Percentiles rank a stretch among this genome's conserved stretches.
Conservation (phyloP, 83 land plant species). For the Diphasiastrum complanatum region DNA sequence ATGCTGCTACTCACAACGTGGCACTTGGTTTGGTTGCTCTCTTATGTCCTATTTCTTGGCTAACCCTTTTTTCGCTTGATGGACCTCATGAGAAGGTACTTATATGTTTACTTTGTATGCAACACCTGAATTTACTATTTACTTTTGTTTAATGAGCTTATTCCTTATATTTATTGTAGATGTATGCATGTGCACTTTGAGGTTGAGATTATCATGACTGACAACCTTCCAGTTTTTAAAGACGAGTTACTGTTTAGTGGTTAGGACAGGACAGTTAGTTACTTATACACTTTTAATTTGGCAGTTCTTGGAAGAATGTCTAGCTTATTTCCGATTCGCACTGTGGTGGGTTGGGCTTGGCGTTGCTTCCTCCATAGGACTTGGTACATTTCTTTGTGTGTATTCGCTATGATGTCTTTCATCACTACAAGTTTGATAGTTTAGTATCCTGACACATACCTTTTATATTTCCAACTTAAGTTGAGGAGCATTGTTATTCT, state of each 20-base stretch:
- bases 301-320: constrained; percentile 53
- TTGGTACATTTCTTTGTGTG: constrained; percentile 42
- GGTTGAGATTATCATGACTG: neutral
- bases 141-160: neutral
- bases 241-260: neutral
- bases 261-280: neutral
- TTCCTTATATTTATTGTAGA: neutral
- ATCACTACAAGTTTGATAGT: too few relatives aligned
- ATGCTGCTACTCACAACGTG: too few relatives aligned
- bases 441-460: too few relatives aligned
- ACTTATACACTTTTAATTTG: neutral
- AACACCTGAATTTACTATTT: neutral
- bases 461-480: too few relatives aligned
- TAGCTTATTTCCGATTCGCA: constrained; percentile 45
- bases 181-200: constrained; percentile 4
- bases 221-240: too few relatives aligned
- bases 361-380: constrained; percentile 92
- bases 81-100: constrained; percentile 20
- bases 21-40: too few relatives aligned
- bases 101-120: neutral
- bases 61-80: too few relatives aligned
- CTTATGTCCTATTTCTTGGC: too few relatives aligned
- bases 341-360: constrained; percentile 95
- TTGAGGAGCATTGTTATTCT: neutral
- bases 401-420: too few relatives aligned